Conservation (phyloP, 2,329 filamentous ascomycete species). For the Botrytis fragariae region DNA sequence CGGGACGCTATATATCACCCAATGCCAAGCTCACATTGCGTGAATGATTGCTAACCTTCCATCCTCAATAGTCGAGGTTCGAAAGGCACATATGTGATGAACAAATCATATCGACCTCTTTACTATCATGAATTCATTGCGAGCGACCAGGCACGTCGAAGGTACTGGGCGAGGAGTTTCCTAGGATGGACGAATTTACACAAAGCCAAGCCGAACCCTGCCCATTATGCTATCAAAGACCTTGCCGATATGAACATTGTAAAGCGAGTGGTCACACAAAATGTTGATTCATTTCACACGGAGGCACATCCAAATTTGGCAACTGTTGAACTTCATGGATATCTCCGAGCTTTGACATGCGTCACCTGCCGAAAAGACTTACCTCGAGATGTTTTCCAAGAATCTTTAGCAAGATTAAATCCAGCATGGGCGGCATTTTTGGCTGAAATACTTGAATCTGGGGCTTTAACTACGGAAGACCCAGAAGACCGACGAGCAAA, state of each 20-base stretch:
- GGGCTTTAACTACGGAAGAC: slow-evolving; percentile 76
- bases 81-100: slow-evolving; percentile 89
- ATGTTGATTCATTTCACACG: slow-evolving; percentile 92
- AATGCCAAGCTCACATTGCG: slow-evolving; percentile 5
- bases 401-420: slow-evolving; percentile 73
- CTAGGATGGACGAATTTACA: slow-evolving; percentile 84
- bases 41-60: slow-evolving; percentile 13
- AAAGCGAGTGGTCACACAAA: slow-evolving; percentile 82
- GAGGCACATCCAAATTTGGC: slow-evolving; percentile 69
- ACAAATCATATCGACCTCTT: slow-evolving; percentile 85
- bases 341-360: slow-evolving; percentile 78
- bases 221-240: slow-evolving; percentile 73
- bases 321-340: slow-evolving; percentile 88
- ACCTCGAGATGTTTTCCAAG: slow-evolving; percentile 71
- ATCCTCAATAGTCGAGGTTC: slow-evolving; percentile 48
- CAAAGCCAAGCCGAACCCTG: slow-evolving; percentile 74
- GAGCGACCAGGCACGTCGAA: slow-evolving; percentile 63
- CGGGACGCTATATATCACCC: not conserved
- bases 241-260: slow-evolving; percentile 72
- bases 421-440: slow-evolving; percentile 82
- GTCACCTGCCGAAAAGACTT: slow-evolving; percentile 72
- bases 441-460: slow-evolving; percentile 65
- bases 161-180: slow-evolving; percentile 96
- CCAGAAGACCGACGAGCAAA: slow-evolving; percentile 63
- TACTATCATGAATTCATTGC: slow-evolving; percentile 87